Evolutionary conservation across 768 basidiomycete species (phyloP), one percentile per base, ranked within the genome.

Genomic region (Gautieria morchelliformis): DNA sequence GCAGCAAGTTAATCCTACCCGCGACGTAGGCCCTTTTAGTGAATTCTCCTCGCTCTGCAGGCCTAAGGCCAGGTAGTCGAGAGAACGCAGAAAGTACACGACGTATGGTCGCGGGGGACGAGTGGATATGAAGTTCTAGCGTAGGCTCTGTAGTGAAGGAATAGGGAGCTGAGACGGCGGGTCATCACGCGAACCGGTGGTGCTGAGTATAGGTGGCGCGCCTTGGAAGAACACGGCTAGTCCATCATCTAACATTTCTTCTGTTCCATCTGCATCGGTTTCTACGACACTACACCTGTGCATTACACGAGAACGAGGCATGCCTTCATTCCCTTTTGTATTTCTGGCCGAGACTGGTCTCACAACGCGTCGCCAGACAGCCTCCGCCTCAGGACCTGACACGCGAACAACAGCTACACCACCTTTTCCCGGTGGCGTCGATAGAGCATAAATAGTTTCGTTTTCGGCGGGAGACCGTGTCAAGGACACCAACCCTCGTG

Each of bases 11-110:
- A 53, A 95, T 72, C 44, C 89, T 77, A 0, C 93, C 93, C 19
- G 80, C 84, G 27, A 84, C 72, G 61, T 91, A 89, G 0, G 92
- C 91, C 45, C 88, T 83, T 27, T 85, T 78, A 14, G 93, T 93
- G 64, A 95, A 95, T 69, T 95, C 93, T 30, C 93, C 93, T 1
- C 85, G 81, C 64, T 86, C 84, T 1, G 93, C 93, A 6, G 85
- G 85, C 4, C 93, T 82, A 52, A 83, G 82, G 56, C 72, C 79
- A 0, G 84, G 80, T 9, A 92, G 58, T 17, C 68, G 68, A 11
- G 83, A 78, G 2, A 94, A 75, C 3, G 85, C 81, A 1, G 69
- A 66, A 19, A 94, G 77, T 7, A 92, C 74, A 4, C 89, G 80
- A 2, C 83, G 72, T 64, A 93, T 78, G 30, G 93, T 76, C 4